Evolutionary conservation across 345 rosid species (phyloP).

Genomic region (Eucalyptus curtisii): DNA sequence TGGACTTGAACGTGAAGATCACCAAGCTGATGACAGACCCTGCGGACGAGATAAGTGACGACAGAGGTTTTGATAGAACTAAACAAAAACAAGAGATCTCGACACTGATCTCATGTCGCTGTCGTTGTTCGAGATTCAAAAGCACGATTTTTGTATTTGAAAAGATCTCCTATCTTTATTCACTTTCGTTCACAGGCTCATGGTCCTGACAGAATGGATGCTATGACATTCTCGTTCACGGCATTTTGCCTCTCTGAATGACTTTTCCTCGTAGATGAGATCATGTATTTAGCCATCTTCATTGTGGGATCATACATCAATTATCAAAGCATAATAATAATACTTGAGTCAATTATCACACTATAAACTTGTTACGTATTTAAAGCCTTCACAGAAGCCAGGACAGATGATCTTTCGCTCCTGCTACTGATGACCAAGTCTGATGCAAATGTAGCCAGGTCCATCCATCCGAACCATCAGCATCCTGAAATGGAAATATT

Average conservation of each 20-base stretch:
- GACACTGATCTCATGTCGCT: background rate
- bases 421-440: constrained; percentile 41
- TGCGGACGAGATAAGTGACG: background rate
- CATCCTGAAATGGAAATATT: constrained; percentile 19
- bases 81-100: background rate
- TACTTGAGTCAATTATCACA: background rate
- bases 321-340: background rate
- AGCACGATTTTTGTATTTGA: background rate
- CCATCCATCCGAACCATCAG: constrained; percentile 8
- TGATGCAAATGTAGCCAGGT: constrained; percentile 52
- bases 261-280: background rate
- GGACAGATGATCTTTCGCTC: constrained; percentile 23
- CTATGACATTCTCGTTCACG: background rate
- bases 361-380: background rate
- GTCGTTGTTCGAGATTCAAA: background rate
- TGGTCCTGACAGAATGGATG: background rate
- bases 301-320: background rate
- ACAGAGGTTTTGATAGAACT: background rate
- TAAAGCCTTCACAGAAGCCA: constrained; percentile 12
- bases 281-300: background rate
- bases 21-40: background rate
- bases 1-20: background rate
- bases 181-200: background rate
- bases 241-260: background rate
- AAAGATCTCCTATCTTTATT: background rate